These are phyloP conservation scores for Trametes maxima DNA, from an alignment of 768 basidiomycete species.

Conservation along the genomic window DNA sequence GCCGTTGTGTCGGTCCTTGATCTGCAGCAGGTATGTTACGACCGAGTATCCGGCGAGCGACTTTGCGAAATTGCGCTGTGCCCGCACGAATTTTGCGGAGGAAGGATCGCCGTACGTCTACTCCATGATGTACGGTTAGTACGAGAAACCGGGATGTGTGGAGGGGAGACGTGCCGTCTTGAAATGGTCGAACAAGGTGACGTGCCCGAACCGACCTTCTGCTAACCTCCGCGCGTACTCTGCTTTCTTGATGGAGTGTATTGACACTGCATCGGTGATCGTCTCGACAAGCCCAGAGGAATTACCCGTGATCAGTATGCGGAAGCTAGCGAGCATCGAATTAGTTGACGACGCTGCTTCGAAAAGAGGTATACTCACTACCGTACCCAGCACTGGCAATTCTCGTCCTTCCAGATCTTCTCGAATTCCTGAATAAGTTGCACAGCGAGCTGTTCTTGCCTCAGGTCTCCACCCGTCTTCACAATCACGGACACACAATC, in stretches of 20 bases:
- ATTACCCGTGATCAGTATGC: constrained; percentile 92
- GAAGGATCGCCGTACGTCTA: constrained; percentile 91
- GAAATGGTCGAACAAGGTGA: constrained; percentile 92
- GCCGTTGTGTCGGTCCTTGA: constrained; percentile 98
- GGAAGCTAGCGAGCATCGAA: constrained; percentile 62
- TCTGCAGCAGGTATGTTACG: constrained; percentile 94
- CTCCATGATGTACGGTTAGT: neutral
- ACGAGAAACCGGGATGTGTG: neutral
- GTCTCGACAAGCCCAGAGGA: constrained; percentile 95
- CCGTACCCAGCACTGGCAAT: constrained; percentile 90
- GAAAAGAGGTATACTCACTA: constrained; percentile 51
- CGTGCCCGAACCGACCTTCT: constrained; percentile 80
- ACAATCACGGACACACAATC: constrained; percentile 97
- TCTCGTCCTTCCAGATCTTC: constrained; percentile 93
- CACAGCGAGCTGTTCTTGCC: constrained; percentile 97
- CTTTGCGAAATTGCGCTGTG: constrained; percentile 92
- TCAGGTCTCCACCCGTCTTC: constrained; percentile 94
- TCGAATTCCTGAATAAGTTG: constrained; percentile 94
- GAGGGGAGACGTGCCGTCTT: constrained; percentile 51
- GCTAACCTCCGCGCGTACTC: constrained; percentile 91
- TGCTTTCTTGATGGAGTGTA: constrained; percentile 99
- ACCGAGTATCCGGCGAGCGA: constrained; percentile 94
- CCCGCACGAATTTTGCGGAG: constrained; percentile 84
- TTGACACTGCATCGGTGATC: constrained; percentile 96
- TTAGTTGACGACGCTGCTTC: neutral